Evolutionary conservation across 2,329 filamentous ascomycete genomes (phyloP), one percentile per base, ranked within the genome.

Genomic region (Paecilomyces variotii): DNA sequence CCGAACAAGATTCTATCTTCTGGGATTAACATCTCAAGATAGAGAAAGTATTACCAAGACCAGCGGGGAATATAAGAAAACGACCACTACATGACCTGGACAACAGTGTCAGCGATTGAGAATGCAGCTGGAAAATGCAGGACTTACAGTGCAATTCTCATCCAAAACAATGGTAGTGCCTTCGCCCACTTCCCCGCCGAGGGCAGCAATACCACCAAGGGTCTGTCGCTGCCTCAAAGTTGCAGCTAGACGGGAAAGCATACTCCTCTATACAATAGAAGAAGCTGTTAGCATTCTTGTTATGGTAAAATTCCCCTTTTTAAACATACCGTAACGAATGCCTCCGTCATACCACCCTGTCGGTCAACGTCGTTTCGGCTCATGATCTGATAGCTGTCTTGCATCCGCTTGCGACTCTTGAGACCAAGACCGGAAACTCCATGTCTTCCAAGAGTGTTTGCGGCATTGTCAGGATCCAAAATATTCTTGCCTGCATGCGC

Each of bases 341-440:
- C 80, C 60, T 86, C 83, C 58, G 79, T 79, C 63, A 82, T 79
- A 12, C 83, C 83, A 14, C 81, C 83, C 61, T 79, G 80, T 34
- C 83, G 78, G 58, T 84, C 79, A 60, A 82, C 78, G 64, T 87
- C 84, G 65, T 88, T 88, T 65, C 84, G 78, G 61, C 79, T 81
- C 57, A 80, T 84, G 64, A 88, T 88, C 59, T 81, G 78, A 59
- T 87, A 85, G 56, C 79, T 80, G 56, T 84, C 76, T 39, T 86
- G 79, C 74, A 87, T 80, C 9, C 83, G 77, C 64, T 82, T 84
- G 45, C 83, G 74, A 63, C 82, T 86, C 27, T 74, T 69, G 11
- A 87, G 76, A 1, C 83, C 83, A 19, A 69, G 68, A n/a, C 68
- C 63, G 14, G 64, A 68, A 35, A 61, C 62, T 14, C 57, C 67